Conservation (phyloP, 345 rosid species). For the Citrus trifoliata region DNA sequence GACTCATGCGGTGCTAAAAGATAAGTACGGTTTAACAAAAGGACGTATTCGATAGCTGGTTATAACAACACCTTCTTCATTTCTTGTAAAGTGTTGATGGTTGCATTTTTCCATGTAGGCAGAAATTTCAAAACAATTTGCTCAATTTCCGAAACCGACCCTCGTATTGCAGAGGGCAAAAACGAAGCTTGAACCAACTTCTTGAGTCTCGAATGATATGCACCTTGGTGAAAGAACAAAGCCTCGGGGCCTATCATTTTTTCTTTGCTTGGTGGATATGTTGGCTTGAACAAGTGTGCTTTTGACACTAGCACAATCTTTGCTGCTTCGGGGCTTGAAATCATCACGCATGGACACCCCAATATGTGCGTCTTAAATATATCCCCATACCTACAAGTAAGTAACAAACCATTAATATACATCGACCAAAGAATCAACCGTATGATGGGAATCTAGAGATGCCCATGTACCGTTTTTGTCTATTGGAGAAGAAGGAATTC, state of each 20-base stretch:
- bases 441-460: neutral
- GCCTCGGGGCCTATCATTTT: constrained; percentile 85
- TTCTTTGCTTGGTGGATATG: constrained; percentile 91
- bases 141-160: constrained; percentile 67
- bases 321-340: constrained; percentile 86
- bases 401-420: too few species aligned
- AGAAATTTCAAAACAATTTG: constrained; percentile 52
- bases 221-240: constrained; percentile 83
- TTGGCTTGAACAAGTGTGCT: constrained; percentile 83
- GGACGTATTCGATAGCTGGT: neutral
- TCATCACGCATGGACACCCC: constrained; percentile 98
- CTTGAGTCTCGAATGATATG: constrained; percentile 68
- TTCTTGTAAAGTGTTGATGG: constrained; percentile 74
- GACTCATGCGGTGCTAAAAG: neutral
- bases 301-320: constrained; percentile 60
- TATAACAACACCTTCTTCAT: constrained; percentile 71
- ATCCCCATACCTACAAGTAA: constrained; percentile 59
- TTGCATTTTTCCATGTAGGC: constrained; percentile 49
- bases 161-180: constrained; percentile 64
- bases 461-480: constrained; percentile 58
- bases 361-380: constrained; percentile 86
- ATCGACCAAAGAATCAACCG: neutral
- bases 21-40: constrained; percentile 1
- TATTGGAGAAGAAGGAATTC: constrained; percentile 70
- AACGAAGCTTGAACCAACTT: constrained; percentile 71